Conservation (phyloP, 2,329 filamentous ascomycete species). For the Colletotrichum sp. region DNA sequence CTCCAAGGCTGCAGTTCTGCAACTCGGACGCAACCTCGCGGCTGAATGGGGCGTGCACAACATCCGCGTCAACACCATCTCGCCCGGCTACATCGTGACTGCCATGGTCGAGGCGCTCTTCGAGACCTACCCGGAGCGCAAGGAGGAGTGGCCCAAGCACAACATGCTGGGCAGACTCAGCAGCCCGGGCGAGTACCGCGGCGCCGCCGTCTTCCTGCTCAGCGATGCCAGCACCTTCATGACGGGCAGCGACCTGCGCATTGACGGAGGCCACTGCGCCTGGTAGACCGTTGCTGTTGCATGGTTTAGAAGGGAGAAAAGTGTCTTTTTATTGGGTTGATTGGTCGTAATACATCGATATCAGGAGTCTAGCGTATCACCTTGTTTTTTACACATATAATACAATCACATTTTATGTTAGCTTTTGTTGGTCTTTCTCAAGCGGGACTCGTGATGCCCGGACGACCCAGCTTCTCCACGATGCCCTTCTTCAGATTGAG, state of each 20-base stretch:
- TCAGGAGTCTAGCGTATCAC: neutral
- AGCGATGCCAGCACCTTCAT: slow-evolving; percentile 46
- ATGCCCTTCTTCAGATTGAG: slow-evolving; percentile 51
- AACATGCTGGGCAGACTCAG: slow-evolving; percentile 83
- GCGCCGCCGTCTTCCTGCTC: slow-evolving; percentile 59
- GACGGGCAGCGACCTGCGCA: slow-evolving; percentile 64
- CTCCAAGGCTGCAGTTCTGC: slow-evolving; percentile 76
- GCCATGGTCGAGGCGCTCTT: slow-evolving; percentile 87
- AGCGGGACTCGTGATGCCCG: slow-evolving; percentile 30
- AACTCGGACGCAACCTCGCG: slow-evolving; percentile 73
- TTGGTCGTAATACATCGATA: slow-evolving; percentile 10
- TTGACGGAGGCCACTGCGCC: slow-evolving; percentile 73
- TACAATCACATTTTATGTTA: neutral
- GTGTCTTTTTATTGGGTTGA: neutral
- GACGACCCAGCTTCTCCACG: slow-evolving; percentile 48
- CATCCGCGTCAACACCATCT: slow-evolving; percentile 83
- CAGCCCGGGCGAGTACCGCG: slow-evolving; percentile 71
- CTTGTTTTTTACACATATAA: slow-evolving; percentile 3
- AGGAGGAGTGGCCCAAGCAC: slow-evolving; percentile 75
- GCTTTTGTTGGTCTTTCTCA: neutral
- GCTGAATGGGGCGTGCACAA: slow-evolving; percentile 74
- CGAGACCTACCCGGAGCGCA: slow-evolving; percentile 72
- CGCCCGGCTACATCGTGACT: slow-evolving; percentile 80
- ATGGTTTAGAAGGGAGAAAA: neutral
- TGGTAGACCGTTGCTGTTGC: slow-evolving; percentile 48